Conservation (phyloP, 441 rosid genomes). For the Biscutella laevigata region DNA sequence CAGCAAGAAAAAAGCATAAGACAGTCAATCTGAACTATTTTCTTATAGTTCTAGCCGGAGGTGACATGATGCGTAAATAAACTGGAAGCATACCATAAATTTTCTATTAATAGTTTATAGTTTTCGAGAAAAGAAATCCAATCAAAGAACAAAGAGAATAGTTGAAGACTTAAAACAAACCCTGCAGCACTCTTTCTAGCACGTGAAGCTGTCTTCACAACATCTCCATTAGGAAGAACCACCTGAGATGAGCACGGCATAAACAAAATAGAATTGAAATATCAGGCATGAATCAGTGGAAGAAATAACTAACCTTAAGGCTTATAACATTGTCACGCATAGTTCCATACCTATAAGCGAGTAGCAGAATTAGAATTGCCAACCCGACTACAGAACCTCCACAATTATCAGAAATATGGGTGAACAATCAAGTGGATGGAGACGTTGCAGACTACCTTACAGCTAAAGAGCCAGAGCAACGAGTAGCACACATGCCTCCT, state of each 20-base stretch:
- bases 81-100: neutral
- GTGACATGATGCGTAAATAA: neutral
- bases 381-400: slow-evolving; percentile 12
- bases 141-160: neutral
- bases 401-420: neutral
- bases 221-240: slow-evolving; percentile 83
- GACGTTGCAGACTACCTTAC: slow-evolving; percentile 53
- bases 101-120: neutral
- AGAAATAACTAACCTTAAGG: slow-evolving; percentile 60
- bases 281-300: slow-evolving; percentile 16
- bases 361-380: slow-evolving; percentile 33
- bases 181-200: slow-evolving; percentile 99
- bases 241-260: slow-evolving; percentile 40
- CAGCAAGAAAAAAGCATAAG: neutral
- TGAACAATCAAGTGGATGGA: neutral
- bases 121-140: neutral
- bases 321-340: slow-evolving; percentile 93
- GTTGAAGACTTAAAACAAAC: slow-evolving; percentile 38
- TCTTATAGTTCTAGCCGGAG: no score
- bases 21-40: neutral
- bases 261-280: slow-evolving; percentile 19
- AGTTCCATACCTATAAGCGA: slow-evolving; percentile 90
- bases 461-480: slow-evolving; percentile 94
- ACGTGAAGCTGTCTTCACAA: slow-evolving; percentile 93
- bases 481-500: slow-evolving; percentile 97